Base-by-base conservation (phyloP, 176 grass and related monocot species). In the Avena atlantica region DNA sequence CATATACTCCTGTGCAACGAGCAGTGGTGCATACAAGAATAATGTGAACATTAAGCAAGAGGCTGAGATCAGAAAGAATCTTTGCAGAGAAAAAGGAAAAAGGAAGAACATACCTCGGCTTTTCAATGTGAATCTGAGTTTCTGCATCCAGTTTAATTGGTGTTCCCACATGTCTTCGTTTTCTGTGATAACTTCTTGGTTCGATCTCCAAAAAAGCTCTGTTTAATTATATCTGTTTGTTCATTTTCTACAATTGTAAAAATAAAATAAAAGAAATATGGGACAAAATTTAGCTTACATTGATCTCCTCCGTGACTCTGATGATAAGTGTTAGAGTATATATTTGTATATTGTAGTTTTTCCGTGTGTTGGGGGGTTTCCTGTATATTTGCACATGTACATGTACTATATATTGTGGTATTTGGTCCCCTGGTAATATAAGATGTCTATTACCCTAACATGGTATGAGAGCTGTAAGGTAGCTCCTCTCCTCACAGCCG, bases 71-170 rank as follows among this genome's bases (percentile, higher is more conserved):
- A 5, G 19, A 72, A 72, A 44, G 34, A 44, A 72, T 45, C 40
- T 71, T 45, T 69, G 8, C 6, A 8, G 17, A 20, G 12, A 12
- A 69, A 40, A 69, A 42, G 6, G 16, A 20, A 19, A 34, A 70
- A 40, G 3, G 4, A 80, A 51, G 48, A 66, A 68, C 37, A 70
- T 80, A 91, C 87, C 91, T 95, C 68, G 93, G 84, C 82, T 91
- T 91, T 53, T 83, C 89, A 79, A 93, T 89, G 49, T 45, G 56
- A 86, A 44, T 60, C 12, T 89, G 84, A 31, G 81, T 84, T 85
- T 80, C 56, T 78, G 63, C 84, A 80, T 95, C 89, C 78, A 91
- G 77, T 82, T 77, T 93, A 80, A 95, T 65, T 79, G 84, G 93
- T 78, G 9, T 31, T 79, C 84, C 86, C 74, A 50, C 44, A 80